These are phyloP conservation scores for Aspergillus proliferans DNA, from an alignment of 2,329 filamentous ascomycete species.

Conservation along the genomic window DNA sequence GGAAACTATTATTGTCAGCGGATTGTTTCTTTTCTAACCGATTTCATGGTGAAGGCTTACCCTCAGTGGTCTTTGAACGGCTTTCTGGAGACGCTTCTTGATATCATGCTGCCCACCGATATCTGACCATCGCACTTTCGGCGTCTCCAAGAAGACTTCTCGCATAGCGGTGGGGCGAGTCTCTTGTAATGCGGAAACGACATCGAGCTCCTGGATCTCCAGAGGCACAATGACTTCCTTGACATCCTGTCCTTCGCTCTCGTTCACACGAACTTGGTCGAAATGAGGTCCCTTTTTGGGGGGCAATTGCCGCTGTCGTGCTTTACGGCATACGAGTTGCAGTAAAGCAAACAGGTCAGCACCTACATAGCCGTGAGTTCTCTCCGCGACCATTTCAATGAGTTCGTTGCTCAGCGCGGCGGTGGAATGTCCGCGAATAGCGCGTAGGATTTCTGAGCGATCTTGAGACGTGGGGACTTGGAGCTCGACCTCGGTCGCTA, in stretches of 20 bases:
- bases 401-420: conserved; percentile 47
- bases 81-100: conserved; percentile 59
- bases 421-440: conserved; percentile 45
- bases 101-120: conserved; percentile 78
- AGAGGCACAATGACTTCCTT: conserved; percentile 17
- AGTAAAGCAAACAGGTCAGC: conserved; percentile 66
- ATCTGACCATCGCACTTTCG: conserved; percentile 77
- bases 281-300: conserved; percentile 2
- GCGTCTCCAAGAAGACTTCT: conserved; percentile 81
- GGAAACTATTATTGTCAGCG: conserved; percentile 34
- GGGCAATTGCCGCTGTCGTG: conserved; percentile 27
- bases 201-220: conserved; percentile 29
- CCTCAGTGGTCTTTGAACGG: conserved; percentile 54
- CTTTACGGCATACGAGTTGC: conserved; percentile 43
- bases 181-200: conserved; percentile 53
- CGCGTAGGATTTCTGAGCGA: conserved; percentile 67
- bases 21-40: conserved; percentile 3
- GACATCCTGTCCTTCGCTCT: conserved; percentile 1
- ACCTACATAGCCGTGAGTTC: conserved; percentile 82
- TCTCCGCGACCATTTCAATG: conserved; percentile 58
- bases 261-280: background rate
- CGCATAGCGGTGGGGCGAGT: conserved; percentile 82
- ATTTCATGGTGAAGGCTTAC: conserved; percentile 24
- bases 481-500: conserved; percentile 64
- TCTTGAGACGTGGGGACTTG: conserved; percentile 68